Conservation (phyloP, 2,329 filamentous ascomycete genomes). For the Colletotrichum navitas region DNA sequence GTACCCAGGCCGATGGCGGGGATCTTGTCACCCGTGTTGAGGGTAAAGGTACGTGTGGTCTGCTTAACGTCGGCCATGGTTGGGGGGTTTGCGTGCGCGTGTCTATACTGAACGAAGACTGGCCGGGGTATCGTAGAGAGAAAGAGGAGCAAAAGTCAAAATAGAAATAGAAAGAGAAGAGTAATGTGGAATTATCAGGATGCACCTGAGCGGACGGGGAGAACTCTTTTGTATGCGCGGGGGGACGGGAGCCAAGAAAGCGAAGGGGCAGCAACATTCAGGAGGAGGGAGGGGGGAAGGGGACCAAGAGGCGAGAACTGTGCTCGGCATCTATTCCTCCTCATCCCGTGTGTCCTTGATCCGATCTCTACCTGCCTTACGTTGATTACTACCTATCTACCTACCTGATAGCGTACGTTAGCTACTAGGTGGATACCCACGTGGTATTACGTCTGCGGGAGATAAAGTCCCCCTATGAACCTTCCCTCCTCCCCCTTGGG, state of each 20-base stretch:
- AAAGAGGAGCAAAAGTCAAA: neutral
- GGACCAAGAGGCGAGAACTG: neutral
- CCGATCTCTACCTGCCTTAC: neutral
- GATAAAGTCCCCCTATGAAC: neutral
- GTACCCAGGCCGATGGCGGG: conserved; percentile 82
- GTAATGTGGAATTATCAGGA: neutral
- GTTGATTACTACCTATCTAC: no score
- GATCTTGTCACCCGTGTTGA: conserved; percentile 84
- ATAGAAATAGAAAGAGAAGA: neutral
- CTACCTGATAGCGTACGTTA: neutral
- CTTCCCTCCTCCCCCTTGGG: no score
- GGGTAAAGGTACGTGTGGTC: conserved; percentile 68
- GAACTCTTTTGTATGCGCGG: conserved; percentile 35
- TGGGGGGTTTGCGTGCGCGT: neutral
- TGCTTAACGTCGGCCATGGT: conserved; percentile 39
- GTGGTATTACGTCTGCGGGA: neutral
- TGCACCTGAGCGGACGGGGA: conserved; percentile 1
- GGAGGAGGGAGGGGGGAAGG: neutral
- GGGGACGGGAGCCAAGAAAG: neutral
- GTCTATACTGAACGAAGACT: conserved; percentile 7
- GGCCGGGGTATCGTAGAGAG: conserved; percentile 21
- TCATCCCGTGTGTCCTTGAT: neutral
- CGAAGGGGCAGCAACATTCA: neutral
- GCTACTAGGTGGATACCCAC: no score
- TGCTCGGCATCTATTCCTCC: conserved; percentile 26